Conservation (phyloP, 176 grass and related monocot species). For the Metroxylon sagu region DNA sequence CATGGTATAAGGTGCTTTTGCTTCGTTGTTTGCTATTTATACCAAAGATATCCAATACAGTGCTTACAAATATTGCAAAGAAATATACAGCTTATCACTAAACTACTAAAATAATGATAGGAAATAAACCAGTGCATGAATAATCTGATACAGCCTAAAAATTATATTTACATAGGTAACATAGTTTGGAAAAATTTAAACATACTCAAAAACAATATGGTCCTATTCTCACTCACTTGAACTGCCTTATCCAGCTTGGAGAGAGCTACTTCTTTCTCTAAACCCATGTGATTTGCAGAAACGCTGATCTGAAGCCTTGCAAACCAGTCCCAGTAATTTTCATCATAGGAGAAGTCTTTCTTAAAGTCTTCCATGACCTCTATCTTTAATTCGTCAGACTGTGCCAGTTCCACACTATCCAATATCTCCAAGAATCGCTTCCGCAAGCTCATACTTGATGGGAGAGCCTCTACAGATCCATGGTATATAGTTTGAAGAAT, state of each 20-base stretch:
- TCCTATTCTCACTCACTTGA: constrained; percentile 35
- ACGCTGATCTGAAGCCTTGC: constrained; percentile 52
- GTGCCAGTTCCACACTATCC: constrained; percentile 48
- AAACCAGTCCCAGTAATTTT: constrained; percentile 82
- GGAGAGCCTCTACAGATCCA: constrained; percentile 58
- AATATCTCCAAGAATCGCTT: constrained; percentile 78
- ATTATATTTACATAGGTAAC: too few species aligned
- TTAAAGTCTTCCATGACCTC: constrained; percentile 72
- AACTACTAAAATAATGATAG: too few species aligned
- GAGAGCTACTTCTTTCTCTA: constrained; percentile 26
- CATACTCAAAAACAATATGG: constrained; percentile 4
- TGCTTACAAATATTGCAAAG: too few species aligned
- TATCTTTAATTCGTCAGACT: constrained; percentile 65
- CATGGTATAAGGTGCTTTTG: too few species aligned
- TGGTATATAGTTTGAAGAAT: constrained; percentile 82
- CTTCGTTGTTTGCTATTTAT: too few species aligned
- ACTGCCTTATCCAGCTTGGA: constrained; percentile 54
- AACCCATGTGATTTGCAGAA: constrained; percentile 22
- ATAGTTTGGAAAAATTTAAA: too few species aligned
- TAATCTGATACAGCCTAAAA: too few species aligned
- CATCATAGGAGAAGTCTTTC: constrained; percentile 63
- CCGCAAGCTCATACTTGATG: constrained; percentile 57
- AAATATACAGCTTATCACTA: too few species aligned
- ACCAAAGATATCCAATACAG: too few species aligned
- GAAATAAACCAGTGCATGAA: too few species aligned